These are phyloP conservation scores for Trebouxia gelatinosa DNA, from an alignment of 163 green algal genomes.

Conservation along the genomic window DNA sequence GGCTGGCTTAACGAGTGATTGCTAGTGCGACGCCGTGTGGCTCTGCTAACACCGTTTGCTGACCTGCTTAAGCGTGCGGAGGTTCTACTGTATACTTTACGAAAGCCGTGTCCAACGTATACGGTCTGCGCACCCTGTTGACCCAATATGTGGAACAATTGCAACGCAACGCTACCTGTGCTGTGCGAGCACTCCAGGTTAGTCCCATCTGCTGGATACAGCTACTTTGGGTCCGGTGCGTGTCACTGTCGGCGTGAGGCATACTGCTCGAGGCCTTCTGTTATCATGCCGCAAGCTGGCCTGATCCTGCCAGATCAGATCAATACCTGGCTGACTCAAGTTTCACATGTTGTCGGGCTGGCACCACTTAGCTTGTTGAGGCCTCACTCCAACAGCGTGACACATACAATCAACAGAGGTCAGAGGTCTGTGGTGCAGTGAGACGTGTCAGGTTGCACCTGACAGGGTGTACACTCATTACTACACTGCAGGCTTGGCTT, in stretches of 20 bases:
- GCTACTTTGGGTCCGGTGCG: background rate
- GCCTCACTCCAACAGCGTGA: background rate
- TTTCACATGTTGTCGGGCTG: background rate
- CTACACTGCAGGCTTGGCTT: background rate
- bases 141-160: background rate
- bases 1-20: no score
- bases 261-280: no score
- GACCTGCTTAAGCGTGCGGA: background rate
- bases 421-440: background rate
- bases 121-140: no score
- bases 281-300: no score
- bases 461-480: background rate
- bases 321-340: background rate
- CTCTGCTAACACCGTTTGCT: no score
- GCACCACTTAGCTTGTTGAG: background rate
- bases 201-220: background rate
- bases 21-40: no score
- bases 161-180: background rate
- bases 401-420: background rate
- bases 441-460: background rate
- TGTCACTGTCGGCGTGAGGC: background rate
- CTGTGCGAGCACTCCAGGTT: background rate
- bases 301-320: background rate
- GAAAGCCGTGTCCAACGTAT: no score
- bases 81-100: background rate